Evolutionary conservation across 177 flowering plant species (phyloP).

Genomic region (Vitis hybrid): DNA sequence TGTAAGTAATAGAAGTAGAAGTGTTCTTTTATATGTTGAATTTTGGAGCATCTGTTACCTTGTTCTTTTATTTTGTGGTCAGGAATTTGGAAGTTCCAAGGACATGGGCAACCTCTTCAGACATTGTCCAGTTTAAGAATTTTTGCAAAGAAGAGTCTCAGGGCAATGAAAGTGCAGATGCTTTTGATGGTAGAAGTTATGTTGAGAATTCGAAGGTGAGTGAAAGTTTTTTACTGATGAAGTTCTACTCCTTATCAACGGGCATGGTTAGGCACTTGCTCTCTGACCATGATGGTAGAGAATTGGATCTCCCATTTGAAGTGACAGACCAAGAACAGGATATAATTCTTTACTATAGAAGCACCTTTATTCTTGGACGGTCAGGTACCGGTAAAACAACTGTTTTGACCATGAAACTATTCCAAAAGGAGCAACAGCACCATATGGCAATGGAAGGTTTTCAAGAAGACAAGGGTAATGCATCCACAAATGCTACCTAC

Average conservation of each 20-base stretch:
- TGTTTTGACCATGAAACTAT: conserved; percentile 66
- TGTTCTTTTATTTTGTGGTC: not conserved
- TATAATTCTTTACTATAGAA: conserved; percentile 46
- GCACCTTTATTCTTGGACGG: conserved; percentile 69
- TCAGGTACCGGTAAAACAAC: conserved; percentile 93
- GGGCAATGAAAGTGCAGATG: too few relatives aligned
- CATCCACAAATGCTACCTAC: not conserved
- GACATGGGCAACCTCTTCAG: conserved; percentile 30
- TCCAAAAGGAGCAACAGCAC: conserved; percentile 36
- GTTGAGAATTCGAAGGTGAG: conserved; percentile 73
- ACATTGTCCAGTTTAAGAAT: conserved; percentile 29
- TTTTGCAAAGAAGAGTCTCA: conserved; percentile 1
- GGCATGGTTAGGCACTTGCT: conserved; percentile 56
- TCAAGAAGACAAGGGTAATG: conserved; percentile 5
- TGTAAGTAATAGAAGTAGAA: too few relatives aligned
- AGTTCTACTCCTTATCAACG: conserved; percentile 70
- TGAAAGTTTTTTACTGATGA: conserved; percentile 77
- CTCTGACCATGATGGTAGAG: conserved; percentile 51
- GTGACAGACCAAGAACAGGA: conserved; percentile 64
- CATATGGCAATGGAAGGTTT: conserved; percentile 33
- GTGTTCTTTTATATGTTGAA: not conserved
- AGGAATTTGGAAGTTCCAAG: conserved; percentile 53
- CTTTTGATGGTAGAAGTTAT: conserved; percentile 24
- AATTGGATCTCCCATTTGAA: conserved; percentile 79
- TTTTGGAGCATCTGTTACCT: not conserved